These are phyloP conservation scores for Candolleomyces aberdarensis DNA, from an alignment of 768 basidiomycete species.

Conservation along the genomic window DNA sequence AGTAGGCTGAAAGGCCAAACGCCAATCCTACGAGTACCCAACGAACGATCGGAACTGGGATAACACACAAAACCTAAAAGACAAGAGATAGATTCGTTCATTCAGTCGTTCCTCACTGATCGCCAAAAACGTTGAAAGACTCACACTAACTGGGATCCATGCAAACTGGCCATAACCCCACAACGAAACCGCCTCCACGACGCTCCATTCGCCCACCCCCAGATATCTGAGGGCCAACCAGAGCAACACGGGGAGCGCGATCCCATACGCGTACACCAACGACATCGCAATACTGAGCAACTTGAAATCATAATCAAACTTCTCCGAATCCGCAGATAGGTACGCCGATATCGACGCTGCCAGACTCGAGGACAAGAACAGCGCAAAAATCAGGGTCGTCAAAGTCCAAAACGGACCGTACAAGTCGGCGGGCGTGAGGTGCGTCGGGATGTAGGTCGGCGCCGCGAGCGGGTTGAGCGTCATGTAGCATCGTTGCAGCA, in stretches of 20 bases:
- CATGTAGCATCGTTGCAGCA: constrained; percentile 70
- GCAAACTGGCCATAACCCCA: constrained; percentile 84
- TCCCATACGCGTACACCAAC: constrained; percentile 84
- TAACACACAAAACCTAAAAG: constrained; percentile 74
- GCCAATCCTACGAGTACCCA: constrained; percentile 77
- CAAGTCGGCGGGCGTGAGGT: constrained; percentile 69
- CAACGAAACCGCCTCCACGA: constrained; percentile 76
- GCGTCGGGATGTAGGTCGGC: constrained; percentile 53
- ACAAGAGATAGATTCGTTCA: not conserved
- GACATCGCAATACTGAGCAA: constrained; percentile 79
- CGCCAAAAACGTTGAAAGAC: constrained; percentile 17
- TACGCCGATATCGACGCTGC: constrained; percentile 87
- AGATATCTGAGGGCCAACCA: constrained; percentile 86
- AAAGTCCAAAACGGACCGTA: constrained; percentile 98
- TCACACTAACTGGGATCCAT: constrained; percentile 85
- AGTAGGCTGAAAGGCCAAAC: constrained; percentile 82
- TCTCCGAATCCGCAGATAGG: constrained; percentile 55
- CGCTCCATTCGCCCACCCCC: constrained; percentile 86
- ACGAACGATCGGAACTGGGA: constrained; percentile 77
- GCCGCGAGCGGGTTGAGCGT: constrained; percentile 74
- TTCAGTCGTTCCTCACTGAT: not conserved
- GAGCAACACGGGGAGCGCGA: constrained; percentile 75
- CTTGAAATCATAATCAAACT: constrained; percentile 82
- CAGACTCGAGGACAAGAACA: constrained; percentile 92
- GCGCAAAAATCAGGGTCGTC: constrained; percentile 88